These are phyloP conservation scores for Pseudogymnoascus sp. DNA, from an alignment of 2,329 filamentous ascomycete species.

Conservation along the genomic window DNA sequence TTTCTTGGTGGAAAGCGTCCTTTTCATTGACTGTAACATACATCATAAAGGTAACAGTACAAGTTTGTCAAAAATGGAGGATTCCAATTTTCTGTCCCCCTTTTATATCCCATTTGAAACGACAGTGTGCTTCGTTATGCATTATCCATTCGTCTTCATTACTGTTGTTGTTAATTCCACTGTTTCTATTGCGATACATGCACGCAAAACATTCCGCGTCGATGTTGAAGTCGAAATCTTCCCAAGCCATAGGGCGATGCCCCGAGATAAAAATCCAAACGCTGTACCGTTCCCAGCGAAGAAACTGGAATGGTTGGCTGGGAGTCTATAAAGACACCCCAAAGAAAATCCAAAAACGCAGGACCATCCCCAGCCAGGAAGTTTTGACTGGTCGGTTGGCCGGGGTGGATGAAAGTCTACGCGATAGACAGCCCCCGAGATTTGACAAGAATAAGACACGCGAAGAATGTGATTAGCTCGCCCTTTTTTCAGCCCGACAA, in stretches of 20 bases:
- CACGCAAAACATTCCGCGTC: not conserved
- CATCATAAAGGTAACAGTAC: not conserved
- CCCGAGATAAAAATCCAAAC: not conserved
- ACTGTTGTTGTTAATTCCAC: not conserved
- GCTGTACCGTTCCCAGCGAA: not conserved
- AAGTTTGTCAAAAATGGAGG: not conserved
- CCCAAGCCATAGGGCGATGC: not conserved
- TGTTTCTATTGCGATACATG: not conserved
- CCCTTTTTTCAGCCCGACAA: not conserved
- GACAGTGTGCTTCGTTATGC: not conserved
- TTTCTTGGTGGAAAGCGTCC: not conserved
- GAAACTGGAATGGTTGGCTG: not conserved
- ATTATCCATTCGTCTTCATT: not conserved
- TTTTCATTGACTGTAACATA: not conserved
- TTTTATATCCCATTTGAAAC: not conserved
- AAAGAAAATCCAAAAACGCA: not conserved
- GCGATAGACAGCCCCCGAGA: not conserved
- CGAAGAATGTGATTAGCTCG: not conserved
- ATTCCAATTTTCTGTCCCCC: not conserved
- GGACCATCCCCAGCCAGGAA: not conserved
- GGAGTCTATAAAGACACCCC: too few species aligned
- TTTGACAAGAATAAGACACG: not conserved
- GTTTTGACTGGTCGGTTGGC: not conserved
- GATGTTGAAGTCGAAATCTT: slow-evolving; percentile 5
- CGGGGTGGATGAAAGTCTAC: not conserved